Conservation (phyloP, 164 flowering plant genomes). For the Vitis labrusca region DNA sequence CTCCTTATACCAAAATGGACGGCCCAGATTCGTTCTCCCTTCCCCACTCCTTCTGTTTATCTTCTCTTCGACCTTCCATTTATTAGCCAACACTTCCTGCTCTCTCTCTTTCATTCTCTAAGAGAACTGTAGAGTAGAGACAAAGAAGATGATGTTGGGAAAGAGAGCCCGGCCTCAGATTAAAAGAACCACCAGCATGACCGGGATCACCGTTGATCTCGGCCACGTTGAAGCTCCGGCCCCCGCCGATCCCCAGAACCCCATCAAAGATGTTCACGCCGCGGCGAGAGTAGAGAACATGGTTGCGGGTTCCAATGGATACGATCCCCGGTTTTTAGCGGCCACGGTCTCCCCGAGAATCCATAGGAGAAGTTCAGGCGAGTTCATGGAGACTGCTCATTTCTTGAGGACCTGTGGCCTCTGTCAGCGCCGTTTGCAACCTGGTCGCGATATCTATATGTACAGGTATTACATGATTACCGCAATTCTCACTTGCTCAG, state of each 20-base stretch:
- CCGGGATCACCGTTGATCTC: slow-evolving; percentile 43
- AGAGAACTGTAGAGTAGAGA: neutral
- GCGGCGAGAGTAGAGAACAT: neutral
- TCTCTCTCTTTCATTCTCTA: slow-evolving; percentile 1
- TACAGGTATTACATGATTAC: slow-evolving; percentile 35
- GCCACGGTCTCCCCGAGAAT: neutral
- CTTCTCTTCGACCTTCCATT: slow-evolving; percentile 9
- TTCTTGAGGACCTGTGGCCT: slow-evolving; percentile 47
- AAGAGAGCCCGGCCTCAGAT: slow-evolving; percentile 50
- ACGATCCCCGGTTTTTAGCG: neutral
- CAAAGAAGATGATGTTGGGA: slow-evolving; percentile 37
- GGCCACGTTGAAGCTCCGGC: slow-evolving; percentile 6
- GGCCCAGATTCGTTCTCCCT: slow-evolving; percentile 36
- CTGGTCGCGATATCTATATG: slow-evolving; percentile 60
- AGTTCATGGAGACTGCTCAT: slow-evolving; percentile 24
- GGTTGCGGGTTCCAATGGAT: neutral
- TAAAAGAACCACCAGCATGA: slow-evolving; percentile 53
- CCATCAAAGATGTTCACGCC: neutral
- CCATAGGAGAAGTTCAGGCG: too few relatives aligned
- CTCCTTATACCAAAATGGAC: neutral
- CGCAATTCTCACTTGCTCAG: too few relatives aligned
- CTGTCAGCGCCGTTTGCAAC: slow-evolving; percentile 45
- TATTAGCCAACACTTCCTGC: slow-evolving; percentile 4
- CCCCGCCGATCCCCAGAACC: slow-evolving; percentile 15
- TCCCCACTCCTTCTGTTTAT: slow-evolving; percentile 20